A percentile compares a stretch with the other conserved stretches of the same genome.
Conservation (phyloP, 805 yeast genomes). For the Pichia paraexigua region DNA sequence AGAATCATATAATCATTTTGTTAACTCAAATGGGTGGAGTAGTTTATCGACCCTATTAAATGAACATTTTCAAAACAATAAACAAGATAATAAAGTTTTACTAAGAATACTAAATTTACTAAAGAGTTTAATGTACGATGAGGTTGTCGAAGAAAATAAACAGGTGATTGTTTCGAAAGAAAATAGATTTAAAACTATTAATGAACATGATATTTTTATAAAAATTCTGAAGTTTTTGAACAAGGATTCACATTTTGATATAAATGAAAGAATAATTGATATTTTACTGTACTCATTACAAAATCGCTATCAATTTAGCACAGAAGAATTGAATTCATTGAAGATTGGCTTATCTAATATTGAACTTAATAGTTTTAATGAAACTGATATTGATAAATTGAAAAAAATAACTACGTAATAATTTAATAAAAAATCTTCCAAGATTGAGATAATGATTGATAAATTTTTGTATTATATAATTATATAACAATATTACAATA, state of each 20-base stretch:
- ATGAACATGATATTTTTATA: slow-evolving; percentile 27
- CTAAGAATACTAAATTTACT: slow-evolving; percentile 15
- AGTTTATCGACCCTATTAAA: slow-evolving; percentile 7
- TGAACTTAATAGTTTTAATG: slow-evolving; percentile 31
- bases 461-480: not conserved
- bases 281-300: slow-evolving; percentile 40
- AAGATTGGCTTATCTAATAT: slow-evolving; percentile 20
- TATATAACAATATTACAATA: not conserved
- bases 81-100: slow-evolving; percentile 9
- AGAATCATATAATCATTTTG: slow-evolving; percentile 49
- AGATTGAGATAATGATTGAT: not conserved
- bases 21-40: slow-evolving; percentile 53
- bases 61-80: slow-evolving; percentile 6
- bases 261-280: slow-evolving; percentile 50
- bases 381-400: slow-evolving; percentile 20
- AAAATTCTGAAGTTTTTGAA: slow-evolving; percentile 28
- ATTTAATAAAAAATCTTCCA: not conserved
- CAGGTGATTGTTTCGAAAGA: not conserved
- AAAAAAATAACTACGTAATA: slow-evolving; percentile 42
- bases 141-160: slow-evolving; percentile 29
- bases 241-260: slow-evolving; percentile 33
- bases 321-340: slow-evolving; percentile 24
- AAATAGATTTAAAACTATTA: slow-evolving; percentile 31
- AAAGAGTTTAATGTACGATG: slow-evolving; percentile 48
- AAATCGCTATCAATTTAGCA: slow-evolving; percentile 37